A percentile compares a stretch with the other conserved stretches of the same genome.
Conservation (phyloP, 2,329 filamentous ascomycete genomes). For the Sarocladium brachiariae region DNA sequence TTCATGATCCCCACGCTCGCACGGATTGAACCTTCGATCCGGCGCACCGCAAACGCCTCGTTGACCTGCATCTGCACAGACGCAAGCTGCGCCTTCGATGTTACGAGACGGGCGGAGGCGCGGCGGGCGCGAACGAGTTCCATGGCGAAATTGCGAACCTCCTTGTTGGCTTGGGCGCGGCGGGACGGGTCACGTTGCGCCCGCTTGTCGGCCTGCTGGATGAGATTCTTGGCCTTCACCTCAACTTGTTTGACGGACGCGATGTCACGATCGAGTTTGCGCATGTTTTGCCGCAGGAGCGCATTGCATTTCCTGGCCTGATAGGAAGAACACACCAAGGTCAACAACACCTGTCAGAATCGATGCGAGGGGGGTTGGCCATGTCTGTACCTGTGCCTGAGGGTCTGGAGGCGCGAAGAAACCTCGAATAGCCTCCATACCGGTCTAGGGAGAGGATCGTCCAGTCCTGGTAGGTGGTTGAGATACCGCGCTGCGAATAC, state of each 20-base stretch:
- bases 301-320: slow-evolving; percentile 88
- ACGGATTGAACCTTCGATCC: slow-evolving; percentile 88
- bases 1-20: slow-evolving; percentile 92
- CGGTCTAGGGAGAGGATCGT: slow-evolving; percentile 14
- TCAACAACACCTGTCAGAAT: too few relatives aligned
- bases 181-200: slow-evolving; percentile 74
- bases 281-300: slow-evolving; percentile 81
- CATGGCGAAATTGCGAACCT: slow-evolving; percentile 80
- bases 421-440: slow-evolving; percentile 80
- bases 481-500: neutral
- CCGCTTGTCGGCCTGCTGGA: slow-evolving; percentile 74
- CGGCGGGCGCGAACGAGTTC: slow-evolving; percentile 81
- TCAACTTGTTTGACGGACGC: slow-evolving; percentile 70
- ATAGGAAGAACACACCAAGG: neutral
- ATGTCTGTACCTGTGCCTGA: slow-evolving; percentile 83
- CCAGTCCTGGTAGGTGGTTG: neutral
- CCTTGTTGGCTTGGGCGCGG: slow-evolving; percentile 69
- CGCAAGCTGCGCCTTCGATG: slow-evolving; percentile 83
- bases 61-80: slow-evolving; percentile 97
- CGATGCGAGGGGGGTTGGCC: too few relatives aligned
- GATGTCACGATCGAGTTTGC: slow-evolving; percentile 93
- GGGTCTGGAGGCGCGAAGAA: slow-evolving; percentile 92
- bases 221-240: slow-evolving; percentile 75
- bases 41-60: slow-evolving; percentile 89
- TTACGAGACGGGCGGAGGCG: slow-evolving; percentile 66